Conservation (phyloP, 2,329 filamentous ascomycete genomes). For the Tothia fuscella region DNA sequence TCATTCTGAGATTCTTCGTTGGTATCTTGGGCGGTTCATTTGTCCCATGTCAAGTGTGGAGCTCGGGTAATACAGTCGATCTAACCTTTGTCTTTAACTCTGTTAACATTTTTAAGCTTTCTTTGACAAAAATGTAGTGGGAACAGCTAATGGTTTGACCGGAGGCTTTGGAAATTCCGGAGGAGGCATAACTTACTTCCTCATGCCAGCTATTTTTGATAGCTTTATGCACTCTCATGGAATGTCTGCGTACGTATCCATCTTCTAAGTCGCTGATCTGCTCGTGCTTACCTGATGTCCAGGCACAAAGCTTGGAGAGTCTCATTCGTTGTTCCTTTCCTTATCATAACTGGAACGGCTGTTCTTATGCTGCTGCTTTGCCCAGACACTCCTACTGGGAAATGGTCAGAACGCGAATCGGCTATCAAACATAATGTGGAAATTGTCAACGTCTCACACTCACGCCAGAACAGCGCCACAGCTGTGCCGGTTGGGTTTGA, state of each 20-base stretch:
- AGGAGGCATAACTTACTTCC: constrained; percentile 83
- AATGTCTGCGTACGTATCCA: too few species aligned
- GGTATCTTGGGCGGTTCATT: constrained; percentile 68
- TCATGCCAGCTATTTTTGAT: constrained; percentile 84
- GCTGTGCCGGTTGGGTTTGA: constrained; percentile 20
- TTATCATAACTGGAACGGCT: constrained; percentile 57
- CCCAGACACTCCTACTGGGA: constrained; percentile 71
- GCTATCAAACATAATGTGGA: neutral
- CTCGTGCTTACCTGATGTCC: too few species aligned
- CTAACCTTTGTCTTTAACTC: too few species aligned
- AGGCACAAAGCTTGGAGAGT: constrained; percentile 65
- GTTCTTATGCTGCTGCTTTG: constrained; percentile 60
- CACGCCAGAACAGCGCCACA: constrained; percentile 12
- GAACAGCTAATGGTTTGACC: constrained; percentile 74
- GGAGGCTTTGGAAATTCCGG: constrained; percentile 80
- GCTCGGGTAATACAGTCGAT: too few species aligned
- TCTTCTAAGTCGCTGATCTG: too few species aligned
- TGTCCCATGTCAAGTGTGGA: constrained; percentile 85
- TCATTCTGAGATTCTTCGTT: constrained; percentile 65
- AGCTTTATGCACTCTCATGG: constrained; percentile 51
- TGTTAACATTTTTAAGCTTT: too few species aligned
- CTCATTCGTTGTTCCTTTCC: constrained; percentile 71
- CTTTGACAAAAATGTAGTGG: constrained; percentile 86
- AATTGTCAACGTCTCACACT: neutral
- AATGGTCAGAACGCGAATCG: constrained; percentile 56